Evolutionary conservation across 2,329 filamentous ascomycete species (phyloP).

Genomic region (Botryotinia convoluta): DNA sequence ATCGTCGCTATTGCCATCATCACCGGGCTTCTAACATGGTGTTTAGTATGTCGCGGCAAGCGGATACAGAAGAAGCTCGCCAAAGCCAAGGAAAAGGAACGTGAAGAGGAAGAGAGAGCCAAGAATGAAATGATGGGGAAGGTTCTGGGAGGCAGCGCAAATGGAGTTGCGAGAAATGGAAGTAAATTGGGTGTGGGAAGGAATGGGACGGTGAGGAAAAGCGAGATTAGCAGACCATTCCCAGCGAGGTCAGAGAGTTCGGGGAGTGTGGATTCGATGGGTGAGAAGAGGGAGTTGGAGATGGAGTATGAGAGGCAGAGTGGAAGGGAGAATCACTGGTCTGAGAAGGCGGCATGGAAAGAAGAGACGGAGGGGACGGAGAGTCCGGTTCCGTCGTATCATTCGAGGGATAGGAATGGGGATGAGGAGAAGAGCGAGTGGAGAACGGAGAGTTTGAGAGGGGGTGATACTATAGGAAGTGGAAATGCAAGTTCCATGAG

Average conservation of each 20-base stretch:
- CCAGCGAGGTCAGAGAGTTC: no score
- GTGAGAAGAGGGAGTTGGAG: not conserved
- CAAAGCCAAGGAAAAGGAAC: not conserved
- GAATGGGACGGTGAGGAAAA: not conserved
- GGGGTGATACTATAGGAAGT: not conserved
- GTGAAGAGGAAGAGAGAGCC: not conserved
- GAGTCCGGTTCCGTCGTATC: not conserved
- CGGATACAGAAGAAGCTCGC: not conserved
- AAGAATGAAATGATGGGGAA: not conserved
- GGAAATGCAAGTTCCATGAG: not conserved
- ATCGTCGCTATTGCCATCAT: not conserved
- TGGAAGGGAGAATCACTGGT: not conserved
- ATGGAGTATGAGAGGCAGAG: not conserved
- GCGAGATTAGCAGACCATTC: not conserved
- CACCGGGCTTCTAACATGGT: not conserved
- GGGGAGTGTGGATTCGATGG: not conserved
- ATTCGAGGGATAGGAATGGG: not conserved
- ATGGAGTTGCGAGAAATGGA: not conserved
- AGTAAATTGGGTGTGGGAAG: not conserved
- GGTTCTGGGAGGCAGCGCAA: not conserved
- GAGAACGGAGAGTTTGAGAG: not conserved
- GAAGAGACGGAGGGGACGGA: not conserved
- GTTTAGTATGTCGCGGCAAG: slow-evolving; percentile 3
- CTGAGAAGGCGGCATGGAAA: not conserved
- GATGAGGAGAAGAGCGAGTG: not conserved